Base-by-base conservation (phyloP, 1,139 yeast genomes). In the Taphrina sp. region DNA sequence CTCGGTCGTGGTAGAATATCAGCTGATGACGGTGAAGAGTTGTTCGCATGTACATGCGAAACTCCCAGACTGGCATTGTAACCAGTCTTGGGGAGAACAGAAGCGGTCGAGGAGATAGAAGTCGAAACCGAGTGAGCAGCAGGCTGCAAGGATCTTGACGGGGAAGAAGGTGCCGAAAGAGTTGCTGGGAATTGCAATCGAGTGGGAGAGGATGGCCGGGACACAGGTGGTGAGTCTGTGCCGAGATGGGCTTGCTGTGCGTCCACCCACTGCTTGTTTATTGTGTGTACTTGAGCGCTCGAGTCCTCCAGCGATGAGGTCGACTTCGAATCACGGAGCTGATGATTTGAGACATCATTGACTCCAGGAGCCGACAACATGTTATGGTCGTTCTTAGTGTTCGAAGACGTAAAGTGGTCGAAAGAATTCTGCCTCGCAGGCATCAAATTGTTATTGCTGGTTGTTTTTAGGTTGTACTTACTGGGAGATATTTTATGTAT, bases 1-100 rank as follows among this genome's bases (percentile, higher is more conserved):
- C 19, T 24, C 10, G 39, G 46, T 19, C 54, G 39, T 14, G 54
- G 54, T n/a, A 39, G 37, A n/a, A 39, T 31, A n/a, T 49, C 54
- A 12, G 54, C 26, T 10, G 28, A 22, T 10, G 22, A 23, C 16
- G 35, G 46, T 5, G 54, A 17, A 8, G 46, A 29, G 29, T 23
- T 23, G n/a, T 37, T 47, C 5, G 19, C 12, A 10, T 12, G 29
- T 14, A 20, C 5, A 20, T 43, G 37, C 10, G 28, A 2, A 2
- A 12, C 8, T 10, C 19, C 19, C 37, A 33, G 20, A 14, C 28
- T 33, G 22, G 38, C 19, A 29, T 31, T 31, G 37, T 19, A 31
- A 20, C 47, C 28, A 7, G 17, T 39, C 44, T 14, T 26, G 2
- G 47, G 26, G 12, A 14, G 3, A 24, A 31, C 5, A 7, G 47